phyloP scores from a whole-genome alignment of 306 rosid species.

The Delonix regia region DNA sequence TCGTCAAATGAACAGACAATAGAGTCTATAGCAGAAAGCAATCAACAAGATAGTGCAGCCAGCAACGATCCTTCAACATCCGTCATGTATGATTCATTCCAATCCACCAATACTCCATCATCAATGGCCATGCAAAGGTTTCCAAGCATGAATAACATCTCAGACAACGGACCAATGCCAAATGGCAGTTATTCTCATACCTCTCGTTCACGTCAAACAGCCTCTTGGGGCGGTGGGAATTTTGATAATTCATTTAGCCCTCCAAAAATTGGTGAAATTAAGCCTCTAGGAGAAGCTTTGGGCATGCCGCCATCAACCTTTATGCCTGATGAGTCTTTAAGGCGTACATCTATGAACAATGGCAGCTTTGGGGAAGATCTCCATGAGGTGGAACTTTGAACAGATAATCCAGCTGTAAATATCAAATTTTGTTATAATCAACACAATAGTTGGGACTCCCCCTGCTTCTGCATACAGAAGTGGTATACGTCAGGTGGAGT shows the following conservation, averaged over 20 bases:
- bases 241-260: conserved; percentile 48
- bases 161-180: conserved; percentile 34
- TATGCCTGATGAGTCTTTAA: conserved; percentile 49
- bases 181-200: conserved; percentile 33
- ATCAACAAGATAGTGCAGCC: conserved; percentile 49
- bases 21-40: conserved; percentile 62
- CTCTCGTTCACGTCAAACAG: conserved; percentile 69
- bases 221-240: conserved; percentile 87
- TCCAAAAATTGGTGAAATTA: conserved; percentile 40
- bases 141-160: conserved; percentile 68
- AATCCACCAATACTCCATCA: conserved; percentile 38
- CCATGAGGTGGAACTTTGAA: conserved; percentile 85
- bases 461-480: conserved; percentile 45
- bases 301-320: conserved; percentile 56
- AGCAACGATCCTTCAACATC: conserved; percentile 59
- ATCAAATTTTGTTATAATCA: conserved; percentile 72
- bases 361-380: conserved; percentile 72
- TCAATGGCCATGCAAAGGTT: conserved; percentile 52
- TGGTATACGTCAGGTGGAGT: conserved; percentile 42
- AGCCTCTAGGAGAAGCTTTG: conserved; percentile 59
- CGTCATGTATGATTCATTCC: conserved; percentile 44
- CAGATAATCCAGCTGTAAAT: conserved; percentile 68
- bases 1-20: conserved; percentile 55
- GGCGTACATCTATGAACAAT: conserved; percentile 41
- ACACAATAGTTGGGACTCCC: conserved; percentile 47